These are phyloP conservation scores for Camelina hispida DNA, from an alignment of 345 rosid genomes.

Conservation along the genomic window DNA sequence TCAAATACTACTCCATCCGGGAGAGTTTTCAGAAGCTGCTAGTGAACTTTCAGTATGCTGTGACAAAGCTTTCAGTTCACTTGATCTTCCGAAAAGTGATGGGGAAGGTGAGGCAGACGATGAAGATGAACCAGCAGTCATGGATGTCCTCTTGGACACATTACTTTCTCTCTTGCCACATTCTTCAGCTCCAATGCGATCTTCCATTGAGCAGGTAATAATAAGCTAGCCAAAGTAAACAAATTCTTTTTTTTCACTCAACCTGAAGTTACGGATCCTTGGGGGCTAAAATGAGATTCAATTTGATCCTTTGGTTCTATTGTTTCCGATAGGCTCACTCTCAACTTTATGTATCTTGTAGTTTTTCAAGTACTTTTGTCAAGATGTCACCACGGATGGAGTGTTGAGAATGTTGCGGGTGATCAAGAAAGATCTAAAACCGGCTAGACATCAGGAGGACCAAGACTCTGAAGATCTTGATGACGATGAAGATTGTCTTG, in stretches of 20 bases:
- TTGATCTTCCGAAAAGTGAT: conserved; percentile 57
- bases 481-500: conserved; percentile 75
- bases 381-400: conserved; percentile 76
- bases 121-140: conserved; percentile 68
- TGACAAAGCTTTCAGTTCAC: conserved; percentile 68
- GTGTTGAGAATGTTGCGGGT: conserved; percentile 83
- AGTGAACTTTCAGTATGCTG: conserved; percentile 86
- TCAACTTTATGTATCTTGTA: conserved; percentile 41
- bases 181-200: conserved; percentile 86
- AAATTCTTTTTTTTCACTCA: not conserved
- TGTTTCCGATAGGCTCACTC: conserved; percentile 9
- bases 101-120: conserved; percentile 68
- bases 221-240: conserved; percentile 24
- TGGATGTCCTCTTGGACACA: conserved; percentile 92
- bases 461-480: conserved; percentile 63
- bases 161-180: conserved; percentile 88
- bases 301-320: not conserved
- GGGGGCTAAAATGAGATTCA: conserved; percentile 3
- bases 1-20: conserved; percentile 89
- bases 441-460: conserved; percentile 71
- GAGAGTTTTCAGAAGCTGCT: conserved; percentile 75
- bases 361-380: conserved; percentile 89
- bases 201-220: conserved; percentile 89
- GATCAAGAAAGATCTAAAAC: conserved; percentile 88
- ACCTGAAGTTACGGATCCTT: conserved; percentile 15